These are phyloP conservation scores for Fusarium annulatum DNA, from an alignment of 2,329 filamentous ascomycete species.

Conservation along the genomic window DNA sequence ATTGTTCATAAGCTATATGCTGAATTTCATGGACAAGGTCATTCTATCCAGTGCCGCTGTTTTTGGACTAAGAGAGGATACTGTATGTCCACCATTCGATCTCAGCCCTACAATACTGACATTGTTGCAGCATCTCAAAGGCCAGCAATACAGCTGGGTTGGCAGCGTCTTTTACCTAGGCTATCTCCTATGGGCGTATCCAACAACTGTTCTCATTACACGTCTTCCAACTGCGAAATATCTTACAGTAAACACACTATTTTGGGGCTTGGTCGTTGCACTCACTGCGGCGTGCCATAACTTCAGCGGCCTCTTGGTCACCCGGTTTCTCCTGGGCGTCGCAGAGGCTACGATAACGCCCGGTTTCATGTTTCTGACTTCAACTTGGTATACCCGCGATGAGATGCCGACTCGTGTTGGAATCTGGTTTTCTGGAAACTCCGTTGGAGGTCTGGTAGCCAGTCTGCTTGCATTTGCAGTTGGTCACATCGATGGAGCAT, in stretches of 20 bases:
- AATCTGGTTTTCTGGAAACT: constrained; percentile 66
- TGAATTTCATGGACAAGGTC: constrained; percentile 72
- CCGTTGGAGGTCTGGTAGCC: constrained; percentile 59
- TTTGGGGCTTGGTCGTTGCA: constrained; percentile 62
- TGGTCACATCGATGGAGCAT: constrained; percentile 60
- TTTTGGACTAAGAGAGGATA: constrained; percentile 65
- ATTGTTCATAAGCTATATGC: constrained; percentile 66
- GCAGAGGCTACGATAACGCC: constrained; percentile 67
- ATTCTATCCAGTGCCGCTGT: constrained; percentile 67
- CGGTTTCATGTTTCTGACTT: constrained; percentile 66
- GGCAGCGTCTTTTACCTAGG: constrained; percentile 54
- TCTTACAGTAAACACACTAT: constrained; percentile 58
- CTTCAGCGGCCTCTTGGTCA: constrained; percentile 61
- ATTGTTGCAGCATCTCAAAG: constrained; percentile 41
- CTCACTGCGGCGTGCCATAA: constrained; percentile 58
- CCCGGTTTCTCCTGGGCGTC: constrained; percentile 65
- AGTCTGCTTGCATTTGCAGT: constrained; percentile 66
- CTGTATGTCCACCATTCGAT: constrained; percentile 34
- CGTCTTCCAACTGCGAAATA: constrained; percentile 61
- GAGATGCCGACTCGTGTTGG: constrained; percentile 66
- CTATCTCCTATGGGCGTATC: constrained; percentile 63
- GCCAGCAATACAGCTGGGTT: constrained; percentile 73
- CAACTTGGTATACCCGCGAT: constrained; percentile 67
- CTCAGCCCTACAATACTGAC: neutral
- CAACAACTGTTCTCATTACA: constrained; percentile 60